Conservation (phyloP, 2,329 filamentous ascomycete genomes). For the Tolypocladium endophyticum region DNA sequence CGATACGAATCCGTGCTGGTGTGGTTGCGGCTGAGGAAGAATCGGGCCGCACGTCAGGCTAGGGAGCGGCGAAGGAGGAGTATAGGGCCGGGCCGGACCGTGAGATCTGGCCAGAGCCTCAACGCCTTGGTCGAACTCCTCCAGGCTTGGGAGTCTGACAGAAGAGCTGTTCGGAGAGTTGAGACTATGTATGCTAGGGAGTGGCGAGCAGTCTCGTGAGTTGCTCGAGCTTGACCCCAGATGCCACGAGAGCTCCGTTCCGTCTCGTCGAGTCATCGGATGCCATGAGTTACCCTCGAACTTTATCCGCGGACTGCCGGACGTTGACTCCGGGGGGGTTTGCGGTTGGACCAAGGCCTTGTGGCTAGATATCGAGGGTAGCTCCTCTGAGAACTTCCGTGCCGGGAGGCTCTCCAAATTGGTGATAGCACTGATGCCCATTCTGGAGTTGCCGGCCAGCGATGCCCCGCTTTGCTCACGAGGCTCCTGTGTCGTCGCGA, state of each 20-base stretch:
- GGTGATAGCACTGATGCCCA: slow-evolving; percentile 11
- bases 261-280: not conserved
- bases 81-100: slow-evolving; percentile 16
- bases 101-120: slow-evolving; percentile 21
- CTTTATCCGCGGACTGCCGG: slow-evolving; percentile 23
- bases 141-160: slow-evolving; percentile 22
- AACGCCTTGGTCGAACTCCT: slow-evolving; percentile 27
- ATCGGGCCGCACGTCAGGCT: slow-evolving; percentile 11
- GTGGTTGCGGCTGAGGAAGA: slow-evolving; percentile 13
- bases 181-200: slow-evolving; percentile 12
- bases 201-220: slow-evolving; percentile 13
- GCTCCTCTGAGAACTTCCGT: slow-evolving; percentile 11
- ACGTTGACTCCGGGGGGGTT: slow-evolving; percentile 20
- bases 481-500: slow-evolving; percentile 5
- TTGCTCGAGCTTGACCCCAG: slow-evolving; percentile 10
- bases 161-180: slow-evolving; percentile 5
- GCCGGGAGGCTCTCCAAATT: slow-evolving; percentile 7
- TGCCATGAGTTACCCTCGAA: slow-evolving; percentile 15
- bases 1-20: slow-evolving; percentile 10
- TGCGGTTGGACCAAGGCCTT: slow-evolving; percentile 11
- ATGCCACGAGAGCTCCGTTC: not conserved
- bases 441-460: slow-evolving; percentile 7
- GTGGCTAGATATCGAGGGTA: slow-evolving; percentile 9
- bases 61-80: slow-evolving; percentile 17
- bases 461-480: slow-evolving; percentile 6